phyloP scores from a whole-genome alignment of 164 flowering plant species.

The Vitis labrusca region DNA sequence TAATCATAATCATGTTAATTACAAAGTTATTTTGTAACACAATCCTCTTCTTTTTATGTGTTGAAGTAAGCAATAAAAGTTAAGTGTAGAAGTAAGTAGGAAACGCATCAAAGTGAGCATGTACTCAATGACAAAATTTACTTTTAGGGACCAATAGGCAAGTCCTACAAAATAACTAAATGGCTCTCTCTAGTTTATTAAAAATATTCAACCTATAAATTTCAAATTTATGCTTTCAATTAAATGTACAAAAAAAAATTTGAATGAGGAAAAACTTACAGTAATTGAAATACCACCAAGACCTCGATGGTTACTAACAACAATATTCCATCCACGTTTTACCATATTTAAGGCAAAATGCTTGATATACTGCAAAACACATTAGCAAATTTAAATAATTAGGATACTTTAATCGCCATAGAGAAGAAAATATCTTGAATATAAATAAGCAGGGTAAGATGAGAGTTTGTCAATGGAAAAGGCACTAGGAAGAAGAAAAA shows the following conservation, averaged over 20 bases:
- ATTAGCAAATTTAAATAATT: slow-evolving; percentile 1
- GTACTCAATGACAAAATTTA: too few relatives aligned
- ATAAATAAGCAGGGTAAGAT: neutral
- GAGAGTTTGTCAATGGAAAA: neutral
- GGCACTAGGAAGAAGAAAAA: too few relatives aligned
- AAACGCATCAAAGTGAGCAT: too few relatives aligned
- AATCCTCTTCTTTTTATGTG: too few relatives aligned
- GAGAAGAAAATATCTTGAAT: neutral
- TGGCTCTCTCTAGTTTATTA: too few relatives aligned
- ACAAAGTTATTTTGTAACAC: too few relatives aligned
- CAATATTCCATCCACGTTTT: slow-evolving; percentile 68
- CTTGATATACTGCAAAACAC: slow-evolving; percentile 50
- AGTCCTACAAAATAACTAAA: too few relatives aligned
- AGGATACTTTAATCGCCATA: slow-evolving; percentile 1
- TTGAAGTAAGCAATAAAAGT: too few relatives aligned
- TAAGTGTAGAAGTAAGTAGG: too few relatives aligned
- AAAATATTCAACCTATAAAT: neutral
- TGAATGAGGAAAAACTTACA: slow-evolving; percentile 36
- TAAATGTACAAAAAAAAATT: neutral
- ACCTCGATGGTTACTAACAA: slow-evolving; percentile 73
- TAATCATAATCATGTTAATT: too few relatives aligned
- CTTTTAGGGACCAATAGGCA: too few relatives aligned
- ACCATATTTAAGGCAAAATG: slow-evolving; percentile 52
- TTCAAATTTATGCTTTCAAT: neutral
- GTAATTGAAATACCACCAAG: slow-evolving; percentile 70